Conservation (phyloP, 352 stramenopile species). For the Blastocystis hominis region DNA sequence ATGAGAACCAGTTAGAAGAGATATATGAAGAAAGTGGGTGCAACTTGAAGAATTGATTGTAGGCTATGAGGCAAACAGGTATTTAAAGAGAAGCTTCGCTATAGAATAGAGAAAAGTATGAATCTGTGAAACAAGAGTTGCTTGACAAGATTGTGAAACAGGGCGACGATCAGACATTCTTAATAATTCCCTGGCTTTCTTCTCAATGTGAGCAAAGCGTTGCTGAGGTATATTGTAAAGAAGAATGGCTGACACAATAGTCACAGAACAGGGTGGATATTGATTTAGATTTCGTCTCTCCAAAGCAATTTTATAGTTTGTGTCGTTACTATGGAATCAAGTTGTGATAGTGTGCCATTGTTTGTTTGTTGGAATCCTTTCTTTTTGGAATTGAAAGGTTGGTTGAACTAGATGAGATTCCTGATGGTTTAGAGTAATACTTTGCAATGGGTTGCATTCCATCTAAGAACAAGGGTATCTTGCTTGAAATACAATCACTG, state of each 20-base stretch:
- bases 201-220: neutral
- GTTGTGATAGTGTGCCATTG: neutral
- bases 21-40: neutral
- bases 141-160: neutral
- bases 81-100: neutral
- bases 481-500: neutral
- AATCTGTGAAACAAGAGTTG: neutral
- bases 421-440: neutral
- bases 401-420: neutral
- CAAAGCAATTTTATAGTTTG: neutral
- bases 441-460: constrained; percentile 15
- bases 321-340: neutral
- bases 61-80: constrained; percentile 22
- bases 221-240: neutral
- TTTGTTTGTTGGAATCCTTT: neutral
- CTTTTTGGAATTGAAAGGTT: neutral
- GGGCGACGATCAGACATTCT: neutral
- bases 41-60: neutral
- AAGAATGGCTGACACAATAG: neutral
- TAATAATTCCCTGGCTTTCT: neutral
- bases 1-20: neutral
- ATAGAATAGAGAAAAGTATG: neutral
- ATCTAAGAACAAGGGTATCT: constrained; percentile 12
- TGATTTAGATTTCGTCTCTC: neutral
- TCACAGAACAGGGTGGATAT: neutral